Conservation (phyloP, 2,329 filamentous ascomycete genomes). For the Fusarium brachygibbosum region DNA sequence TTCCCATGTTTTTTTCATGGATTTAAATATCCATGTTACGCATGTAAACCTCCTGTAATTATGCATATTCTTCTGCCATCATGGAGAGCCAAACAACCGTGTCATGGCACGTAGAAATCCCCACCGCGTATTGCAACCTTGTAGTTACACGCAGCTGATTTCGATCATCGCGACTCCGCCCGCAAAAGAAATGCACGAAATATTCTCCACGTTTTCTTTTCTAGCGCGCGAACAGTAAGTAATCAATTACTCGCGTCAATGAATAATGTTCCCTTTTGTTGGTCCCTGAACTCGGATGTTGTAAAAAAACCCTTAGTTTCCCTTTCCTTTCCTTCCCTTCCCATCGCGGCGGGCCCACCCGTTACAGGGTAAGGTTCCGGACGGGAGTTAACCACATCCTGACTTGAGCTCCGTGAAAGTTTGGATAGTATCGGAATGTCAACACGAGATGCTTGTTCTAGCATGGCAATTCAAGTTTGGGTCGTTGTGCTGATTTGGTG, state of each 20-base stretch:
- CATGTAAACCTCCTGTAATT: slow-evolving; percentile 14
- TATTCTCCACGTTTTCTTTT: slow-evolving; percentile 8
- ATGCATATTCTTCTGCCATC: slow-evolving; percentile 7
- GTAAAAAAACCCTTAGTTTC: slow-evolving; percentile 12
- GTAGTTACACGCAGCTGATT: slow-evolving; percentile 23
- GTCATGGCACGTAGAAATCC: neutral
- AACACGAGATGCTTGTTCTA: neutral
- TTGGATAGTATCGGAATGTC: neutral
- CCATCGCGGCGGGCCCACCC: neutral
- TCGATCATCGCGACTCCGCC: slow-evolving; percentile 33
- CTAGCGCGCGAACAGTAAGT: slow-evolving; percentile 3
- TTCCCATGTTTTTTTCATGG: slow-evolving; percentile 9
- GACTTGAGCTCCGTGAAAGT: neutral
- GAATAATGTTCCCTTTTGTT: neutral
- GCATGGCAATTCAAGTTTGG: neutral
- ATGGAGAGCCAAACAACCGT: neutral
- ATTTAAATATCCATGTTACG: slow-evolving; percentile 4
- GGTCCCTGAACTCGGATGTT: slow-evolving; percentile 8
- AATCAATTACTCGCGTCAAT: neutral
- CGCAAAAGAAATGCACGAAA: slow-evolving; percentile 21
- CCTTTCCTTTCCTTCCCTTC: neutral
- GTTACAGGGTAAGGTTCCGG: slow-evolving; percentile 15
- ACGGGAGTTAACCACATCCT: slow-evolving; percentile 1
- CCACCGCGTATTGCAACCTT: neutral
- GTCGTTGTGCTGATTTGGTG: neutral